Base-by-base conservation (phyloP, 139 green algal genomes). In the Desmodesmus armatus region DNA sequence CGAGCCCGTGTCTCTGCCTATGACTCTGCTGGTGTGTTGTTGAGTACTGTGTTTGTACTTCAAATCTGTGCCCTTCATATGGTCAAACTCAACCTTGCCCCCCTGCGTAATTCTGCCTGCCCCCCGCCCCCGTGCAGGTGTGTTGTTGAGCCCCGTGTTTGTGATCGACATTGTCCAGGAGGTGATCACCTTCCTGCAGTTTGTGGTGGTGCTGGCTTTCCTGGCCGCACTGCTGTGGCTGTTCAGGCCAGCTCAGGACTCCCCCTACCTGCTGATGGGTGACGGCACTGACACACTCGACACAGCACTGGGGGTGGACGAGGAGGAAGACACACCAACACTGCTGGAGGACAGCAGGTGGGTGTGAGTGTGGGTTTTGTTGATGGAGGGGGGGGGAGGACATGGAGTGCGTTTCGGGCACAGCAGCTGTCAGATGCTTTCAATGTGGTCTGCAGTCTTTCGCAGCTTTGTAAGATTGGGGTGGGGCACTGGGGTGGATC, bases 81-180 rank as follows among this genome's bases (percentile, higher is more conserved):
- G n/a, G n/a, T n/a, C n/a, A n/a, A n/a, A n/a, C 23, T 65, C 21
- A 19, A 65, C 53, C 53, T 65, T 65, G 13, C 63, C 63, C 25
- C n/a, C 13, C 63, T 37, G 23, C 63, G 17, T 21, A 27, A 27
- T 21, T 40, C 23, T 78, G 67, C 23, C 35, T n/a, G n/a, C n/a
- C n/a, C 39, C 9, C 44, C 33, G 23, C 47, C 23, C 35, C 17
- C 6, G 7, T 47, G 51, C 86, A 90, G 87, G 70, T 44, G 82
- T 86, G 3, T 44, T 87, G 29, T 31, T 90, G 49, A 55, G 82
- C 37, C 87, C 87, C 17, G 71, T 85, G 43, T 88, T 88, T 37
- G 74, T 88, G 69, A 86, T 84, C 40, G 62, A 71, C 49, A 70
- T 85, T 53, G 74, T 90, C 19, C 87, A 90, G 63, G 85, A 83